A percentile compares a stretch with the other conserved stretches of the same genome.
These are phyloP conservation scores for Alternaria ventricosa DNA, from an alignment of 2,329 filamentous ascomycete species.

Conservation along the genomic window DNA sequence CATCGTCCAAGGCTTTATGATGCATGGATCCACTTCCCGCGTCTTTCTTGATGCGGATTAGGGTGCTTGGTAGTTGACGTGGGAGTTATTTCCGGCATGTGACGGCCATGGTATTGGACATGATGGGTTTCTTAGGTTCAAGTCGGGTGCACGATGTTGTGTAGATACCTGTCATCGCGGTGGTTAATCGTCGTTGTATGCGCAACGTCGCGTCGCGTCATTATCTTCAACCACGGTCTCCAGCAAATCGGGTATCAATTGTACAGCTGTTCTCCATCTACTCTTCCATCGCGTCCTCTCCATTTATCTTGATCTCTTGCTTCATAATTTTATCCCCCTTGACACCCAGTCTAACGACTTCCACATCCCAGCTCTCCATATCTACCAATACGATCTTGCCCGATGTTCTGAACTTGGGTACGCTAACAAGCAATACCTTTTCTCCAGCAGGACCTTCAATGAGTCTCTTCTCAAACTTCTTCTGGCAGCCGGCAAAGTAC, in stretches of 20 bases:
- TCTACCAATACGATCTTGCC: slow-evolving; percentile 85
- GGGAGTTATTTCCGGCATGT: background rate
- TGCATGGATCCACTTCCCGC: background rate
- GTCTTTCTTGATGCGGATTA: background rate
- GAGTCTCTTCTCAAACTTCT: slow-evolving; percentile 73
- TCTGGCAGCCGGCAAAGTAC: slow-evolving; percentile 88
- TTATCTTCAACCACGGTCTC: background rate
- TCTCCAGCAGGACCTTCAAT: slow-evolving; percentile 72
- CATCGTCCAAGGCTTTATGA: slow-evolving; percentile 10
- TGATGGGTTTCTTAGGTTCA: background rate
- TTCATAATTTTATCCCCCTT: background rate
- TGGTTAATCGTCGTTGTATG: background rate
- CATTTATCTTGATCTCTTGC: background rate
- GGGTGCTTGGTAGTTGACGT: background rate
- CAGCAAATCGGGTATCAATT: slow-evolving; percentile 6
- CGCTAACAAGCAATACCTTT: slow-evolving; percentile 75
- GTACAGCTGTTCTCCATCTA: background rate
- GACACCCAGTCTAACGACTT: slow-evolving; percentile 59
- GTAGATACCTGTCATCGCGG: background rate
- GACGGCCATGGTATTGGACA: background rate
- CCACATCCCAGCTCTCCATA: slow-evolving; percentile 80
- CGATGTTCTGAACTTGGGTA: slow-evolving; percentile 81
- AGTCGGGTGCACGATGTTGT: background rate
- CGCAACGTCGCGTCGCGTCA: background rate
- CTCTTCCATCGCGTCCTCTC: background rate